Evolutionary conservation across 345 rosid genomes (phyloP).

Genomic region (Raphanus raphanistrum): DNA sequence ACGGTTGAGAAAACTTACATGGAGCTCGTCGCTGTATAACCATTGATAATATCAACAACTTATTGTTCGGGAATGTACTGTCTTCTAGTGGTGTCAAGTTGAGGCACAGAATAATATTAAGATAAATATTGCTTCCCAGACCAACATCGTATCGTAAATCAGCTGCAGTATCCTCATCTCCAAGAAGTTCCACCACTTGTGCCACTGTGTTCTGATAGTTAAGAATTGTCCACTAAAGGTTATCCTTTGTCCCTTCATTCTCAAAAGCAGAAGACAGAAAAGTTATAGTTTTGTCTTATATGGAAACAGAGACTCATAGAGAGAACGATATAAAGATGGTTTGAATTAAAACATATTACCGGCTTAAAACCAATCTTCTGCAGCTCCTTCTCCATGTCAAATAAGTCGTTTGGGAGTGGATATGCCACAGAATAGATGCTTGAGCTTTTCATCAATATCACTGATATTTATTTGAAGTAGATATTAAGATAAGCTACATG

Average conservation of each 20-base stretch:
- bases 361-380: background rate
- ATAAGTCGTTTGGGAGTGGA: background rate
- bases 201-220: slow-evolving; percentile 62
- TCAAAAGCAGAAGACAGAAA: background rate
- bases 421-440: background rate
- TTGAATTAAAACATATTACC: background rate
- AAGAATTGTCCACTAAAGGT: slow-evolving; percentile 66
- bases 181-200: slow-evolving; percentile 59
- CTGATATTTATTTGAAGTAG: background rate
- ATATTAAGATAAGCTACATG: background rate
- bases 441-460: background rate
- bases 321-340: background rate
- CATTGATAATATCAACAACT: background rate
- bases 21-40: too few relatives aligned
- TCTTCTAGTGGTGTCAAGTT: background rate
- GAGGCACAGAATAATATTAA: slow-evolving; percentile 62
- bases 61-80: background rate
- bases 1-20: background rate
- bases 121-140: slow-evolving; percentile 88
- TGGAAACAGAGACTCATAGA: slow-evolving; percentile 1
- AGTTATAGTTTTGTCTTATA: background rate
- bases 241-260: slow-evolving; percentile 64
- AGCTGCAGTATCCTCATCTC: slow-evolving; percentile 54
- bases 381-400: background rate
- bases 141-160: slow-evolving; percentile 61